Conservation (phyloP, 768 basidiomycete genomes). For the Royoungia palumana region DNA sequence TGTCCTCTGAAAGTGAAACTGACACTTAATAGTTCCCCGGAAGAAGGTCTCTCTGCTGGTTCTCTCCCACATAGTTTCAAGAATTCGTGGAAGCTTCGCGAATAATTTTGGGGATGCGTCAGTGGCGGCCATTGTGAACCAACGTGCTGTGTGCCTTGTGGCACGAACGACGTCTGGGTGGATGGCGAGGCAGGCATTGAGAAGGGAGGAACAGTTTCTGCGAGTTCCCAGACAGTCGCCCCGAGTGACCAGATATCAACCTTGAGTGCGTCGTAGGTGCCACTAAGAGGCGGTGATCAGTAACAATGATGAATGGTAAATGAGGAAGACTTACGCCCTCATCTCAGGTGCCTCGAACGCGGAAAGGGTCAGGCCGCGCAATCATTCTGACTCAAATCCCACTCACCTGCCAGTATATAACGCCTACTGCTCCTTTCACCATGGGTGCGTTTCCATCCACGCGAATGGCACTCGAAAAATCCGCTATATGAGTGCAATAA, state of each 20-base stretch:
- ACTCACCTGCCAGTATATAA: slow-evolving; percentile 75
- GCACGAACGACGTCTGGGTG: slow-evolving; percentile 19
- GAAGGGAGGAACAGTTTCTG: slow-evolving; percentile 73
- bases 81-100: slow-evolving; percentile 72
- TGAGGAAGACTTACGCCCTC: slow-evolving; percentile 49
- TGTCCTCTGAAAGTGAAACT: slow-evolving; percentile 14
- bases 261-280: slow-evolving; percentile 68
- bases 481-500: slow-evolving; percentile 43
- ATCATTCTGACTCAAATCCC: neutral
- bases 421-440: slow-evolving; percentile 60
- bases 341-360: slow-evolving; percentile 61
- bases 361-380: neutral
- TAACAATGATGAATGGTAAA: neutral
- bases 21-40: slow-evolving; percentile 59
- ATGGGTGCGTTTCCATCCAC: slow-evolving; percentile 50
- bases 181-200: slow-evolving; percentile 36
- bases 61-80: slow-evolving; percentile 64
- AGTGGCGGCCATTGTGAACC: slow-evolving; percentile 66
- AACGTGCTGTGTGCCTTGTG: slow-evolving; percentile 43
- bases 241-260: slow-evolving; percentile 82
- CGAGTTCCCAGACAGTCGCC: slow-evolving; percentile 82
- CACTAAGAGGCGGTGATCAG: slow-evolving; percentile 36
- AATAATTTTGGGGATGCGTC: slow-evolving; percentile 54
- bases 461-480: slow-evolving; percentile 75
- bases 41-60: slow-evolving; percentile 49